Evolutionary conservation across 176 grass and related monocot genomes (phyloP).

Genomic region (Carex littledalei): DNA sequence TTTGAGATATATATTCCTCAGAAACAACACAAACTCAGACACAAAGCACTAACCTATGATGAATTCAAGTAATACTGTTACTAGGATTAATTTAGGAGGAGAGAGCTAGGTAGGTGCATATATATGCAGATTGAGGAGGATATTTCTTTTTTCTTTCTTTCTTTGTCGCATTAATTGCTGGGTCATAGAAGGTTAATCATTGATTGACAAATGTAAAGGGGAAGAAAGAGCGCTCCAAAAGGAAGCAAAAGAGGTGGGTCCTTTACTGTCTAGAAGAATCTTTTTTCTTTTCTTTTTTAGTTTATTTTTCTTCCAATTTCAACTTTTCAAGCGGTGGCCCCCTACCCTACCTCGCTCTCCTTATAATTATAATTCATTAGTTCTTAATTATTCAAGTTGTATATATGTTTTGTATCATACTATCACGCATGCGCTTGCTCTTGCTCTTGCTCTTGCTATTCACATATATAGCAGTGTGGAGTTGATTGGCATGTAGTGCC

Average conservation of each 20-base stretch:
- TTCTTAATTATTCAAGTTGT: neutral
- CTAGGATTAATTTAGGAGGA: too few species aligned
- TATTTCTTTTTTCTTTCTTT: neutral
- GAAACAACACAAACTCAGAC: too few species aligned
- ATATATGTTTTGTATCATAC: neutral
- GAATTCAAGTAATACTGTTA: too few species aligned
- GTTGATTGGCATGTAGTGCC: slow-evolving; percentile 3
- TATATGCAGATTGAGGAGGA: too few species aligned
- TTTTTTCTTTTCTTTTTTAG: neutral
- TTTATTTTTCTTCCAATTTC: neutral
- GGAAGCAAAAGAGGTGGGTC: neutral
- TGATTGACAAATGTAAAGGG: slow-evolving; percentile 16
- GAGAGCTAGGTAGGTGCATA: too few species aligned
- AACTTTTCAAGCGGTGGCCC: neutral
- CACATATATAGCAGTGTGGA: neutral
- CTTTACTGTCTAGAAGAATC: slow-evolving; percentile 15
- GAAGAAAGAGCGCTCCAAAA: neutral
- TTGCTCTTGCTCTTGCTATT: neutral
- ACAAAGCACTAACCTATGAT: too few species aligned
- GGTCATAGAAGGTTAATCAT: slow-evolving; percentile 10
- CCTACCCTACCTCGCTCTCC: neutral
- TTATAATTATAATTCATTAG: neutral
- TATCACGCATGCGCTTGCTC: too few species aligned
- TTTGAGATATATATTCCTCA: neutral
- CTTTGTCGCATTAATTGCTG: neutral